A percentile compares a stretch with the other conserved stretches of the same genome.
These are phyloP conservation scores for Cajanus cajan DNA, from an alignment of 306 rosid genomes.

Conservation along the genomic window DNA sequence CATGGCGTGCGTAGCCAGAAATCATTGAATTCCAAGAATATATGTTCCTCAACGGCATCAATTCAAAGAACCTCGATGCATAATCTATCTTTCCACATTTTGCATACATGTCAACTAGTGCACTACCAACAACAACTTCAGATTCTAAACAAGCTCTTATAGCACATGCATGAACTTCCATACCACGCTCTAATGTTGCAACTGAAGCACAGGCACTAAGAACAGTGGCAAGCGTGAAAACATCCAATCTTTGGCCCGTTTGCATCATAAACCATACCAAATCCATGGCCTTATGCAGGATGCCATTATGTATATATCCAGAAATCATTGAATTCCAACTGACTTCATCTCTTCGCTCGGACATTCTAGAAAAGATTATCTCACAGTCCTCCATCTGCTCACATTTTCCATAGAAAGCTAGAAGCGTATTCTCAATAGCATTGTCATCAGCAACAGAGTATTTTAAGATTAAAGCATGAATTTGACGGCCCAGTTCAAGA, in stretches of 20 bases:
- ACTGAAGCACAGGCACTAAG: slow-evolving; percentile 96
- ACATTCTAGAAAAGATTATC: slow-evolving; percentile 69
- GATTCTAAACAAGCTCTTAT: slow-evolving; percentile 75
- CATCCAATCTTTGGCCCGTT: slow-evolving; percentile 77
- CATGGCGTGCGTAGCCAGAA: slow-evolving; percentile 90
- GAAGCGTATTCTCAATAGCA: slow-evolving; percentile 75
- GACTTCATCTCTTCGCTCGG: slow-evolving; percentile 70
- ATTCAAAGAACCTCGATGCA: slow-evolving; percentile 81
- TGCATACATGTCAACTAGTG: slow-evolving; percentile 85
- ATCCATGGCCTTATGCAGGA: slow-evolving; percentile 72
- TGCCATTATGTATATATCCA: slow-evolving; percentile 77
- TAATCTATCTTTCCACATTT: slow-evolving; percentile 89
- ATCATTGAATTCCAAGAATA: slow-evolving; percentile 97
- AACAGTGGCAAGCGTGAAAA: slow-evolving; percentile 87
- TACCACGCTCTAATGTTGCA: slow-evolving; percentile 81
- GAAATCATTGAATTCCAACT: slow-evolving; percentile 97
- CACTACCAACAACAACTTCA: slow-evolving; percentile 89
- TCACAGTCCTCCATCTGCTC: slow-evolving; percentile 65
- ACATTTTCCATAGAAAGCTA: slow-evolving; percentile 83
- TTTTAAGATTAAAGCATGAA: slow-evolving; percentile 66
- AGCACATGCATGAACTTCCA: slow-evolving; percentile 89
- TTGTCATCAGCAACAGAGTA: slow-evolving; percentile 48
- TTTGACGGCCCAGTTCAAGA: slow-evolving; percentile 58
- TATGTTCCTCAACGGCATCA: slow-evolving; percentile 69
- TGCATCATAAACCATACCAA: slow-evolving; percentile 87